Evolutionary conservation across 306 rosid species (phyloP), one percentile per base, ranked within the genome.

Genomic region (Cucumis cinereus): DNA sequence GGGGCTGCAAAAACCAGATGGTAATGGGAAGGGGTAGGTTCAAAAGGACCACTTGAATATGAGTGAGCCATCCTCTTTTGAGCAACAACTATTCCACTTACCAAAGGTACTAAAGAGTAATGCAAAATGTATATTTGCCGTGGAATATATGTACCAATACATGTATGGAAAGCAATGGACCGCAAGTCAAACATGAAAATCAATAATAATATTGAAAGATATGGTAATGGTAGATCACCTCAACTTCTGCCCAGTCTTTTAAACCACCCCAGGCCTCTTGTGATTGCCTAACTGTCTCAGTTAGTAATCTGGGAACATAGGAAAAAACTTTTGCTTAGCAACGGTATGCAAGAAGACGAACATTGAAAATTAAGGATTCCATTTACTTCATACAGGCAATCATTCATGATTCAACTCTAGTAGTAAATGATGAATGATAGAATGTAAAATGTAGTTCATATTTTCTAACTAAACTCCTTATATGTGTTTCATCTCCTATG

Each of bases 201-300:
- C 36, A 61, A n/a, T 17, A 17, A 16, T 30, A 30, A 76, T 15
- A 45, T 12, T 45, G 7, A 50, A 49, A 77, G 61, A n/a, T 43
- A 43, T 56, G 73, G 45, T 59, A 43, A 59, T 45, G 20, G 43
- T 35, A 4, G 57, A 50, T 50, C 43, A 88, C 99, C 99, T 92
- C 99, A 49, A 94, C 86, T 88, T 94, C 92, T 82, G 76, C 92
- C 97, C 99, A 94, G 71, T 89, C 90, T 38, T 63, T 33, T 22
- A 85, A 85, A 79, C 84, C 88, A 86, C 91, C 89, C 98, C 92
- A 90, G 1, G 75, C 81, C 71, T 81, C 89, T 74, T 89, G 99
- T 38, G 99, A 88, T 79, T 86, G 97, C 79, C 64, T 92, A 54
- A 83, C 95, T 57, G 96, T 87, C 66, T 92, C 96, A 0, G 96